A percentile compares a stretch with the other conserved stretches of the same genome.
Conservation (phyloP, 2,329 filamentous ascomycete species). For the Lachnellula occidentalis region DNA sequence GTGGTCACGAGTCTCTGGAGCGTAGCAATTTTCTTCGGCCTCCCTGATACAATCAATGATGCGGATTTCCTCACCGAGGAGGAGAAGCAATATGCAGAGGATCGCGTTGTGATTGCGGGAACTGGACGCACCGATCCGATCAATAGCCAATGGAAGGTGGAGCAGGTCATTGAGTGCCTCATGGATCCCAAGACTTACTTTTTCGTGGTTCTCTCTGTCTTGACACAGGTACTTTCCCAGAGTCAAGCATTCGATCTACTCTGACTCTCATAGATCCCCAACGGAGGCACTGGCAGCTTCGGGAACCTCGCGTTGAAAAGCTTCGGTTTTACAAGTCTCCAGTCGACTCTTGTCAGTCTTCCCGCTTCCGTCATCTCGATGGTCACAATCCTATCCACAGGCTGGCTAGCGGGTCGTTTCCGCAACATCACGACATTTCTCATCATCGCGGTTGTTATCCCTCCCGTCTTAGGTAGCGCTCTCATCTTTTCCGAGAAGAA, state of each 20-base stretch:
- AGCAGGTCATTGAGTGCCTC: slow-evolving; percentile 49
- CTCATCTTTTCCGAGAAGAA: slow-evolving; percentile 22
- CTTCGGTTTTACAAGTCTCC: slow-evolving; percentile 32
- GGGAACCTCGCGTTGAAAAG: slow-evolving; percentile 40
- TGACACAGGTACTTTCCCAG: slow-evolving; percentile 35
- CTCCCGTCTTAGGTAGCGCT: slow-evolving; percentile 23
- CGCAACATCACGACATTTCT: slow-evolving; percentile 20
- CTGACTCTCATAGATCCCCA: slow-evolving; percentile 41
- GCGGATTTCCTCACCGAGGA: slow-evolving; percentile 52
- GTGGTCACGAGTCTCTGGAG: slow-evolving; percentile 41
- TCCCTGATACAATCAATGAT: slow-evolving; percentile 48
- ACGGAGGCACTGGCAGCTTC: slow-evolving; percentile 56
- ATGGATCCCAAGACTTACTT: slow-evolving; percentile 53
- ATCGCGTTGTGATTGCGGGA: slow-evolving; percentile 44
- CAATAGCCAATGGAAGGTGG: slow-evolving; percentile 39
- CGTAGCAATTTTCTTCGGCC: slow-evolving; percentile 41
- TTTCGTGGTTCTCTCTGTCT: slow-evolving; percentile 46
- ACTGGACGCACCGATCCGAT: slow-evolving; percentile 46
- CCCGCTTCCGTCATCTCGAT: slow-evolving; percentile 19
- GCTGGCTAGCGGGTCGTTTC: slow-evolving; percentile 33
- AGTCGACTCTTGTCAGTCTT: slow-evolving; percentile 28
- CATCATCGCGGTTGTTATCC: slow-evolving; percentile 19
- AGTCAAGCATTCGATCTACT: slow-evolving; percentile 2
- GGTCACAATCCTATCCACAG: slow-evolving; percentile 18
- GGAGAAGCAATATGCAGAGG: slow-evolving; percentile 42